These are phyloP conservation scores for Mycothermus thermophilus DNA, from an alignment of 495 filamentous ascomycete species.

Conservation along the genomic window DNA sequence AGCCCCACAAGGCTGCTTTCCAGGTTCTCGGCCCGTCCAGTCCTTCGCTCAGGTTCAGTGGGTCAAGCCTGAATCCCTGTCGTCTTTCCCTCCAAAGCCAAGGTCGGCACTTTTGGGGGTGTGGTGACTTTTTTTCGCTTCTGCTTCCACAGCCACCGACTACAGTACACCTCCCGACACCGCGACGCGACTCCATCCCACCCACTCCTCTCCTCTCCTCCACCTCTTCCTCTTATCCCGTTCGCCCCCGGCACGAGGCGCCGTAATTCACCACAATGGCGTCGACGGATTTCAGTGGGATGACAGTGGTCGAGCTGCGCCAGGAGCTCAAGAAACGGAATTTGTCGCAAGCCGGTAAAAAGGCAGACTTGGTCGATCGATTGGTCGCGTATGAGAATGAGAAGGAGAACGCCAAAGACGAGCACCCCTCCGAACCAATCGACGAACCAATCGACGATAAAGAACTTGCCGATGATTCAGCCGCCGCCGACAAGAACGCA, in stretches of 20 bases:
- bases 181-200: constrained; percentile 5
- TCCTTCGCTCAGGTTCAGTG: too few species aligned
- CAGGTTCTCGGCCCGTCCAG: too few species aligned
- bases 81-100: not conserved
- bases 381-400: constrained; percentile 14
- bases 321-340: constrained; percentile 43
- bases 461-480: not conserved
- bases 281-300: constrained; percentile 41
- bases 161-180: constrained; percentile 1
- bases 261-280: constrained; percentile 28
- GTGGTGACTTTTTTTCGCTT: constrained; percentile 4
- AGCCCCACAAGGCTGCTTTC: too few species aligned
- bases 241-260: not conserved
- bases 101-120: constrained; percentile 1
- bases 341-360: constrained; percentile 40
- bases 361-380: constrained; percentile 42
- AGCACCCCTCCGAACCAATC: not conserved
- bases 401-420: constrained; percentile 5
- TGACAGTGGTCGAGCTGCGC: constrained; percentile 47
- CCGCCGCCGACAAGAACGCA: not conserved
- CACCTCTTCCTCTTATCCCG: not conserved
- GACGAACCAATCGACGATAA: not conserved
- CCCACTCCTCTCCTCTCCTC: not conserved
- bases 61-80: too few species aligned
- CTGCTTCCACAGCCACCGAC: not conserved